Evolutionary conservation across 1,139 yeast genomes (phyloP).

Genomic region (Scheffersomyces lignicola): DNA sequence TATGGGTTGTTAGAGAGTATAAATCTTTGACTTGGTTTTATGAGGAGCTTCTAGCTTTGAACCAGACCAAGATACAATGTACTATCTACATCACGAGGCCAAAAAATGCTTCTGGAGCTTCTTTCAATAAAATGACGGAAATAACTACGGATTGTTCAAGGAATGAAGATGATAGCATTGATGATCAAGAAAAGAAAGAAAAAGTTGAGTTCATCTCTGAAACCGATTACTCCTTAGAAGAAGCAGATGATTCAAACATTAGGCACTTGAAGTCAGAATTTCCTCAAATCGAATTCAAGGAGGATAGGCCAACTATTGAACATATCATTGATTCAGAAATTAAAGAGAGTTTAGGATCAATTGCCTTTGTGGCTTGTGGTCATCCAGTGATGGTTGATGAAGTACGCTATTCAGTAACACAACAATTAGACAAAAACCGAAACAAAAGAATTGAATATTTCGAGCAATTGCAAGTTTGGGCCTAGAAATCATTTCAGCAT

Average conservation of each 20-base stretch:
- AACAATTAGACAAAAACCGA: slow-evolving; percentile 22
- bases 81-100: slow-evolving; percentile 36
- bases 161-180: neutral
- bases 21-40: slow-evolving; percentile 34
- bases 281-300: slow-evolving; percentile 27
- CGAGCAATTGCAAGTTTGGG: slow-evolving; percentile 44
- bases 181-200: slow-evolving; percentile 4
- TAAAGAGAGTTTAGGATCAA: slow-evolving; percentile 29
- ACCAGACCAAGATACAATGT: slow-evolving; percentile 24
- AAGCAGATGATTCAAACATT: slow-evolving; percentile 7
- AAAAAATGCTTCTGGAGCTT: too few relatives aligned
- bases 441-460: slow-evolving; percentile 36
- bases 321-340: slow-evolving; percentile 26
- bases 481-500: slow-evolving; percentile 14
- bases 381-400: slow-evolving; percentile 55
- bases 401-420: slow-evolving; percentile 37
- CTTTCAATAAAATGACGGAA: neutral
- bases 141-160: neutral
- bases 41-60: slow-evolving; percentile 29
- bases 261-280: slow-evolving; percentile 20
- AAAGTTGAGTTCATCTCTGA: neutral
- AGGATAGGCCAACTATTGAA: slow-evolving; percentile 35
- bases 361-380: slow-evolving; percentile 53
- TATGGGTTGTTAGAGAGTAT: slow-evolving; percentile 39
- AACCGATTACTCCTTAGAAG: neutral